Percentiles rank a stretch among this genome's conserved stretches.
phyloP scores from a whole-genome alignment of 441 rosid genomes.

The Euphorbia schlechtendalii region DNA sequence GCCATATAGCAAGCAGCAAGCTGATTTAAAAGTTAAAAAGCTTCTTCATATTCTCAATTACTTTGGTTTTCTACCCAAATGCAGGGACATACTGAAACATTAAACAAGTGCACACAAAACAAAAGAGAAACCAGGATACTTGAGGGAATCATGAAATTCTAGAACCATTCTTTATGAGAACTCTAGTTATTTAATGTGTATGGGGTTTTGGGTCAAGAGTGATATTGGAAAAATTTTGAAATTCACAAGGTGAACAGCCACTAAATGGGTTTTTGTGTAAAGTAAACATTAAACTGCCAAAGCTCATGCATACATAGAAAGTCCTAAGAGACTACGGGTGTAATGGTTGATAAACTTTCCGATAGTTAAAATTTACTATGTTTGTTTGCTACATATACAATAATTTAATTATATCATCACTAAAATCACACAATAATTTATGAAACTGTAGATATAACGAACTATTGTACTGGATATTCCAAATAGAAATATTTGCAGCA shows the following conservation, averaged over 20 bases:
- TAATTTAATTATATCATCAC: too few relatives aligned
- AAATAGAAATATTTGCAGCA: too few relatives aligned
- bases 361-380: neutral
- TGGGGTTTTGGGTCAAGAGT: neutral
- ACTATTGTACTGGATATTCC: too few relatives aligned
- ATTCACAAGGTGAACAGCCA: neutral
- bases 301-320: neutral
- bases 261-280: neutral
- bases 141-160: neutral
- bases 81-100: too few relatives aligned
- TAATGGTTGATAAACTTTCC: neutral
- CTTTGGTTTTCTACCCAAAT: neutral
- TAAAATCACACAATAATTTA: too few relatives aligned
- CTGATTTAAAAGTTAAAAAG: neutral
- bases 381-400: too few relatives aligned
- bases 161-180: neutral
- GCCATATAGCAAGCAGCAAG: neutral
- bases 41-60: neutral
- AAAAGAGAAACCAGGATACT: neutral
- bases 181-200: neutral
- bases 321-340: neutral
- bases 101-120: too few relatives aligned
- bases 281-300: neutral
- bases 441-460: too few relatives aligned
- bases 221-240: neutral